Percentiles rank a stretch among this genome's conserved stretches.
phyloP scores from a whole-genome alignment of 805 yeast species.

The Starmerella bombi region DNA sequence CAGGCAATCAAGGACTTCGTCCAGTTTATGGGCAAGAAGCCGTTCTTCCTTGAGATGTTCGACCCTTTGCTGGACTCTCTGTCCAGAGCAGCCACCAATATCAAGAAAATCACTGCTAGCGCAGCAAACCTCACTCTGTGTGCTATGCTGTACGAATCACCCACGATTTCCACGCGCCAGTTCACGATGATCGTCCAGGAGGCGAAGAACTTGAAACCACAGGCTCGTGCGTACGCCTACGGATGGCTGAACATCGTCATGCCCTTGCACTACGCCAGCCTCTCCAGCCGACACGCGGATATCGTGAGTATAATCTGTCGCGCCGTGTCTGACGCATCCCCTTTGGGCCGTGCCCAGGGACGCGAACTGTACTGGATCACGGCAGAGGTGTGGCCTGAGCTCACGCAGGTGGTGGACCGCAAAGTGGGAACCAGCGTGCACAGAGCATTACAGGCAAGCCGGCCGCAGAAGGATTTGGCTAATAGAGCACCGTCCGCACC shows the following conservation, averaged over 20 bases:
- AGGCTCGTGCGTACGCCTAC: slow-evolving; percentile 57
- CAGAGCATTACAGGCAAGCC: too few species aligned
- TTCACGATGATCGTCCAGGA: slow-evolving; percentile 27
- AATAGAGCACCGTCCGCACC: not conserved
- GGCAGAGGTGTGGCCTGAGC: slow-evolving; percentile 39
- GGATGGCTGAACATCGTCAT: slow-evolving; percentile 55
- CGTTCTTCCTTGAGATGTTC: slow-evolving; percentile 24
- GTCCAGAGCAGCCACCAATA: slow-evolving; percentile 41
- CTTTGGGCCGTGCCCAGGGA: slow-evolving; percentile 62
- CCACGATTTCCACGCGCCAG: slow-evolving; percentile 5
- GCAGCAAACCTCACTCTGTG: slow-evolving; percentile 32
- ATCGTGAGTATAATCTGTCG: slow-evolving; percentile 41
- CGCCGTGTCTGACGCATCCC: slow-evolving; percentile 67
- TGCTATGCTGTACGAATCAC: slow-evolving; percentile 38
- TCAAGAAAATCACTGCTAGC: slow-evolving; percentile 53
- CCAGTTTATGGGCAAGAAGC: slow-evolving; percentile 19
- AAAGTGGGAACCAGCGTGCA: slow-evolving; percentile 16
- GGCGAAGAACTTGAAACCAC: slow-evolving; percentile 54
- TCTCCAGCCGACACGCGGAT: not conserved
- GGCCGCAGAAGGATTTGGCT: not conserved
- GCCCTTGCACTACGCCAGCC: slow-evolving; percentile 22
- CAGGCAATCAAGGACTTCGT: slow-evolving; percentile 54
- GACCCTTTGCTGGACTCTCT: slow-evolving; percentile 40
- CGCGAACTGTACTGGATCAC: slow-evolving; percentile 64
- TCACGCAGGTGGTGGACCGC: slow-evolving; percentile 33